These are phyloP conservation scores for Candida berthetii DNA, from an alignment of 805 yeast genomes.

Conservation along the genomic window DNA sequence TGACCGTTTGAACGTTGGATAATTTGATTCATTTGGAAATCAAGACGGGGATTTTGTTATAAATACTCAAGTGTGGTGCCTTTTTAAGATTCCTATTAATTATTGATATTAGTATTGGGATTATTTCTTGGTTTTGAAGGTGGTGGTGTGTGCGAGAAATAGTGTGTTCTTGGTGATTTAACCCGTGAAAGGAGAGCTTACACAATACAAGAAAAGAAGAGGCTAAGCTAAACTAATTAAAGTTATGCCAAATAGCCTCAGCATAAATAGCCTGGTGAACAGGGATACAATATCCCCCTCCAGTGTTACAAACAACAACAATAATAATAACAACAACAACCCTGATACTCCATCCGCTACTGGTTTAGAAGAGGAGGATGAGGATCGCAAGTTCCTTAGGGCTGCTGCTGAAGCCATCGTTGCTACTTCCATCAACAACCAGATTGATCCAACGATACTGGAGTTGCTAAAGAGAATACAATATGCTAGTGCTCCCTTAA, in stretches of 20 bases:
- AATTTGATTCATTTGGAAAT: background rate
- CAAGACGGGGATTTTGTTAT: background rate
- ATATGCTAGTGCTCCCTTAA: constrained; percentile 29
- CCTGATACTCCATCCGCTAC: background rate
- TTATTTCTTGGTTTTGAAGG: no score
- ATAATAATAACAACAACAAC: no score
- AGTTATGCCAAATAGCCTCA: constrained; percentile 2
- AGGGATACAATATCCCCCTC: background rate
- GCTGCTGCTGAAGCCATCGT: constrained; percentile 59
- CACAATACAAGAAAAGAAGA: background rate
- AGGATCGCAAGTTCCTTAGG: constrained; percentile 48
- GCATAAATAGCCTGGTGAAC: constrained; percentile 4
- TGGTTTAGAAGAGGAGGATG: constrained; percentile 21
- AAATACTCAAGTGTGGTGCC: no score
- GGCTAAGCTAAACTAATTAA: constrained; percentile 1
- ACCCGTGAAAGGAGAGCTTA: no score
- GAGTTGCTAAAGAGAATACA: constrained; percentile 54
- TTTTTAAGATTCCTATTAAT: no score
- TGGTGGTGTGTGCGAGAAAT: no score
- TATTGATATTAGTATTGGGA: no score
- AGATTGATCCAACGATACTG: constrained; percentile 58
- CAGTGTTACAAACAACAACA: no score
- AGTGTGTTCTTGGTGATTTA: no score
- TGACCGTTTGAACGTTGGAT: no score
- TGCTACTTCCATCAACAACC: constrained; percentile 39